phyloP scores from a whole-genome alignment of 371 early-diverging fungal species.

The Apophysomyces elegans region DNA sequence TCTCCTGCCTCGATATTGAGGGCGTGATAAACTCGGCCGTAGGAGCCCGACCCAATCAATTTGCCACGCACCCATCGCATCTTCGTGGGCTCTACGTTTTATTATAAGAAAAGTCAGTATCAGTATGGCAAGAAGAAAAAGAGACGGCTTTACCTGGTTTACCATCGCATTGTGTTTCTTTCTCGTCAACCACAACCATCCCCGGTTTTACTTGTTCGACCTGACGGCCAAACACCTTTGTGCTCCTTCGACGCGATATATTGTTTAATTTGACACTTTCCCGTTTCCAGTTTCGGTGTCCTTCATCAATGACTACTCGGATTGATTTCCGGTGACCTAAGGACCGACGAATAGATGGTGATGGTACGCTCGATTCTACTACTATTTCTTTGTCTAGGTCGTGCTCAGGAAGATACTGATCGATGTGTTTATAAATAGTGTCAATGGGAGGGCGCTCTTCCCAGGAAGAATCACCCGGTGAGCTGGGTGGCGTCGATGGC shows the following conservation, averaged over 20 bases:
- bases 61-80: conserved; percentile 82
- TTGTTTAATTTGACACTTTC: conserved; percentile 22
- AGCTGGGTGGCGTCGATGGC: neutral
- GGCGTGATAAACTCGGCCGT: conserved; percentile 92
- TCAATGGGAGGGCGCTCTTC: conserved; percentile 74
- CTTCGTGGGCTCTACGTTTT: conserved; percentile 28
- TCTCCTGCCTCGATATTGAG: conserved; percentile 83
- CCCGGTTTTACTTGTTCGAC: conserved; percentile 49
- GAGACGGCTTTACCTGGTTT: conserved; percentile 3
- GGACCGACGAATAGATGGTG: conserved; percentile 5
- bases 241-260: conserved; percentile 50
- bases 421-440: conserved; percentile 70
- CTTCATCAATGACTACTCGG: conserved; percentile 55
- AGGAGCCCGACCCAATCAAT: conserved; percentile 95
- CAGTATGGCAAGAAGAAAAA: neutral
- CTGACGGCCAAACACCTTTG: conserved; percentile 57
- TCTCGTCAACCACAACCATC: conserved; percentile 13
- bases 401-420: conserved; percentile 74
- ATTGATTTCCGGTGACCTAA: conserved; percentile 52
- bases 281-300: conserved; percentile 25
- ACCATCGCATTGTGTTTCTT: conserved; percentile 8
- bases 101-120: conserved; percentile 10
- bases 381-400: conserved; percentile 77
- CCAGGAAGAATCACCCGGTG: conserved; percentile 33
- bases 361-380: conserved; percentile 33